Evolutionary conservation across 176 grass and related monocot genomes (phyloP).

Genomic region (Oryza longistaminata): DNA sequence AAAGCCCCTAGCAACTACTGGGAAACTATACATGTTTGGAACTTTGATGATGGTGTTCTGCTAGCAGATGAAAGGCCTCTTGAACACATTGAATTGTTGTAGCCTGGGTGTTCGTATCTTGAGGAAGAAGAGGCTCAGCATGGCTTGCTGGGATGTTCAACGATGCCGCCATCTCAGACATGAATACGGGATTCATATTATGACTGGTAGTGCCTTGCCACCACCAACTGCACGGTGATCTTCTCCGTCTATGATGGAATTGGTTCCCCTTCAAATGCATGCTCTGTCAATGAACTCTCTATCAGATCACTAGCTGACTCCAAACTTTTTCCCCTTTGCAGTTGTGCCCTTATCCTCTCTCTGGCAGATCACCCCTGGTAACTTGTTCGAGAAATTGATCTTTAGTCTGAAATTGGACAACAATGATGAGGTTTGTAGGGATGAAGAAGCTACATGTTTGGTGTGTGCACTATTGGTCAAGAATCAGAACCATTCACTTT

Average conservation of each 20-base stretch:
- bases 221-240: background rate
- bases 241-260: background rate
- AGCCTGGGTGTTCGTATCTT: background rate
- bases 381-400: background rate
- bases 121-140: background rate
- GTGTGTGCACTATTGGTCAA: background rate
- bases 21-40: background rate
- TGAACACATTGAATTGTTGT: background rate
- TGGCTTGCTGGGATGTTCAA: background rate
- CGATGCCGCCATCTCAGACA: background rate
- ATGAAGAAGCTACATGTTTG: background rate
- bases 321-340: background rate
- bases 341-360: background rate
- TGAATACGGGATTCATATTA: background rate
- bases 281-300: background rate
- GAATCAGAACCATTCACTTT: background rate
- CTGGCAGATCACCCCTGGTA: background rate
- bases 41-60: background rate
- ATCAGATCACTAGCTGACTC: background rate
- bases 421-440: background rate
- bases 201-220: too few relatives aligned
- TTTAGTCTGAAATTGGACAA: background rate
- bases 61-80: background rate
- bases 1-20: too few relatives aligned
- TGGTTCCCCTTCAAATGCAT: background rate